Conservation (phyloP, 1,284 basidiomycete genomes). For the Ustilago cynodontis region DNA sequence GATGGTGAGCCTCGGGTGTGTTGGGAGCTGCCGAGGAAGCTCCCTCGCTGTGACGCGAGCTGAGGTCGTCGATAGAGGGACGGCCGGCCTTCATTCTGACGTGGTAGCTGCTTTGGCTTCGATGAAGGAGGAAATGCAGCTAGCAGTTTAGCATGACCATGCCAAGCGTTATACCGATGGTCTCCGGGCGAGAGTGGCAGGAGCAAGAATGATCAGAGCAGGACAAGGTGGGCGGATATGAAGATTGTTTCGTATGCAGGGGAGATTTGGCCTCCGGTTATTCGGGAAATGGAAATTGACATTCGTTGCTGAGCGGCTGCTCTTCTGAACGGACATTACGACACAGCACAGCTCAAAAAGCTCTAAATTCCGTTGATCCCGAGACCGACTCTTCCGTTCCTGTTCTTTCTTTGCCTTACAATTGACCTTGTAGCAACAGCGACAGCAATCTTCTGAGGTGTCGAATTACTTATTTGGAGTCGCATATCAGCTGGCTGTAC, state of each 20-base stretch:
- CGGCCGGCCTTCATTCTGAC: constrained; percentile 27
- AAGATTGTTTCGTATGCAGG: not conserved
- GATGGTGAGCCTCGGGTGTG: constrained; percentile 26
- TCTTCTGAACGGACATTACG: not conserved
- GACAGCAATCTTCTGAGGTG: too few relatives aligned
- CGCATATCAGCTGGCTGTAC: too few relatives aligned
- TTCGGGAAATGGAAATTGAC: not conserved
- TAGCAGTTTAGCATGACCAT: not conserved
- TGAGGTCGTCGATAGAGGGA: constrained; percentile 15
- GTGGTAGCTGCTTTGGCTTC: not conserved
- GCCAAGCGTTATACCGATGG: not conserved
- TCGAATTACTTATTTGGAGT: too few relatives aligned
- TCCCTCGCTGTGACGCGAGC: constrained; percentile 36
- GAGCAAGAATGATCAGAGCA: not conserved
- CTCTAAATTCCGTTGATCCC: not conserved
- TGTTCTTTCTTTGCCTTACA: not conserved
- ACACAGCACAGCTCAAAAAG: not conserved
- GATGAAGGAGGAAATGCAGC: not conserved
- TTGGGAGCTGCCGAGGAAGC: constrained; percentile 36
- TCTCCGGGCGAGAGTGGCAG: not conserved
- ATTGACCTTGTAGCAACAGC: not conserved
- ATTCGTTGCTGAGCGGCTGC: not conserved
- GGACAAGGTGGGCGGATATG: not conserved
- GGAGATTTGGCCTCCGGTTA: not conserved
- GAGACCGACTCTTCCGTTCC: not conserved